These are phyloP conservation scores for Willaertia magna DNA, from an alignment of 208 protist species.

Conservation along the genomic window DNA sequence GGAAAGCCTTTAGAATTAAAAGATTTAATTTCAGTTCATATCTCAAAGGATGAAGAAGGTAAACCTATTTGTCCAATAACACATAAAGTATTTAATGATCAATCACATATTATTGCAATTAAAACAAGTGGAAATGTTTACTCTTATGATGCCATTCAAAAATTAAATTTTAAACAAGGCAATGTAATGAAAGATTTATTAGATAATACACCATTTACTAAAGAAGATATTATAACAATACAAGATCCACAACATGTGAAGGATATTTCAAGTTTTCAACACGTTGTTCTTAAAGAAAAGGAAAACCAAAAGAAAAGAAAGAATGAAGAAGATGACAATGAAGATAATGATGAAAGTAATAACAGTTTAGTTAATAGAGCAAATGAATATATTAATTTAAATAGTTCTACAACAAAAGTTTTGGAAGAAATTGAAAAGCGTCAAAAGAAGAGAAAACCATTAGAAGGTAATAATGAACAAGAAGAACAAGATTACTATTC, in stretches of 20 bases:
- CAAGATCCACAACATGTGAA: constrained; percentile 19
- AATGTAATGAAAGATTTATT: constrained; percentile 38
- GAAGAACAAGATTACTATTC: not conserved
- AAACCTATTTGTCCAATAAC: constrained; percentile 59
- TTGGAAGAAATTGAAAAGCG: not conserved
- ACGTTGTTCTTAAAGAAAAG: not conserved
- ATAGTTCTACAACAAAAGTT: not conserved
- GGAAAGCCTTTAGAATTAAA: constrained; percentile 42
- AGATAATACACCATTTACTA: constrained; percentile 10
- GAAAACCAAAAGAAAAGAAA: not conserved
- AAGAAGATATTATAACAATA: constrained; percentile 23
- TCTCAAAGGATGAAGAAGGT: constrained; percentile 33
- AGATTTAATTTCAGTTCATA: constrained; percentile 49
- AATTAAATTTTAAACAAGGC: constrained; percentile 55
- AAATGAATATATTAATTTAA: not conserved
- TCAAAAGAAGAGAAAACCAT: not conserved
- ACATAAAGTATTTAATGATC: constrained; percentile 60
- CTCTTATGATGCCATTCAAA: constrained; percentile 53
- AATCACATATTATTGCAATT: constrained; percentile 59
- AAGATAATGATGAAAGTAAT: not conserved
- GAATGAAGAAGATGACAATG: not conserved
- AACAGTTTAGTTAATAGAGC: not conserved
- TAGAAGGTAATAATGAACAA: not conserved
- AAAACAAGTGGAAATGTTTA: constrained; percentile 57
- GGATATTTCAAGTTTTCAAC: not conserved